A percentile compares a stretch with the other conserved stretches of the same genome.
Evolutionary conservation across 768 basidiomycete genomes (phyloP).

Genomic region (Pleurotus salmoneostramineus): DNA sequence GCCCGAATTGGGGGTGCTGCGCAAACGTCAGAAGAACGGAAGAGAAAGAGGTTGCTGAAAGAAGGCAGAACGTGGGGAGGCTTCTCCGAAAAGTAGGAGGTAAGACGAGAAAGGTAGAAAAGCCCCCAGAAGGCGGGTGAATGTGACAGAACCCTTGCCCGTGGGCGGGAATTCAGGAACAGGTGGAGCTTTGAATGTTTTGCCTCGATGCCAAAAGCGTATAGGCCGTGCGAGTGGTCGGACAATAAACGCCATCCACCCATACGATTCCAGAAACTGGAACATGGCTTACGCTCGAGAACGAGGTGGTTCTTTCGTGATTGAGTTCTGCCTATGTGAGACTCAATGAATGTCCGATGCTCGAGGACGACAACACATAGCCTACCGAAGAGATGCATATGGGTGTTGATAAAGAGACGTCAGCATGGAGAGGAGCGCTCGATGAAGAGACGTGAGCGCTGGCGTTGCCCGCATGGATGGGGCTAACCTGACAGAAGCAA

Average conservation of each 20-base stretch:
- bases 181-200: background rate
- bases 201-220: background rate
- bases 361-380: no score
- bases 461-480: background rate
- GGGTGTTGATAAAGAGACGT: background rate
- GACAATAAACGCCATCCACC: background rate
- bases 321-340: background rate
- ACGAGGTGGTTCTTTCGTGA: no score
- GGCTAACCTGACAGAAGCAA: background rate
- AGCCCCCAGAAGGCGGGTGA: background rate
- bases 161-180: slow-evolving; percentile 1
- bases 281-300: no score
- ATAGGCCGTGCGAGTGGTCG: background rate
- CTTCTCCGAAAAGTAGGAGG: background rate
- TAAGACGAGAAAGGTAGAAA: background rate
- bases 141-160: background rate
- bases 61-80: background rate
- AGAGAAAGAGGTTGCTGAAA: background rate
- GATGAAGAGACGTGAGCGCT: background rate
- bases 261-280: background rate
- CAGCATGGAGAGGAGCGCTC: background rate
- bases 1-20: background rate
- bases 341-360: no score
- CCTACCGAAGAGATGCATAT: background rate
- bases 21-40: background rate